Conservation (phyloP, 1,284 basidiomycete genomes). For the Cryptococcus sp. region DNA sequence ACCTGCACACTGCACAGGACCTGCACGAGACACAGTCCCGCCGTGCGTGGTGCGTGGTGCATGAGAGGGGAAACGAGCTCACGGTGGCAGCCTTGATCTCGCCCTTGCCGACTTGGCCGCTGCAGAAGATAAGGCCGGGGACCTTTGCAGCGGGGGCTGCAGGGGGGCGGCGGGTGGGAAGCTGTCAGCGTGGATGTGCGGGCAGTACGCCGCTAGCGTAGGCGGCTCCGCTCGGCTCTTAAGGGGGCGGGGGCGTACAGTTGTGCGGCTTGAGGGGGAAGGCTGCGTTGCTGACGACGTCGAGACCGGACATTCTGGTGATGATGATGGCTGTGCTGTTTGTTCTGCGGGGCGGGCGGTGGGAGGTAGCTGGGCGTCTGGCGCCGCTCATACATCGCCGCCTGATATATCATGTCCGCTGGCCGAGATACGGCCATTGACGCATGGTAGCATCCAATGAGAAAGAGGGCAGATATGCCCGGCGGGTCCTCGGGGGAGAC, state of each 20-base stretch:
- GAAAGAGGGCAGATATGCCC: too few species aligned
- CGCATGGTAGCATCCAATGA: too few species aligned
- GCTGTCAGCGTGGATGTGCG: too few species aligned
- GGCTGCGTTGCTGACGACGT: slow-evolving; percentile 19
- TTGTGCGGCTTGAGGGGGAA: slow-evolving; percentile 27
- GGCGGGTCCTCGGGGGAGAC: too few species aligned
- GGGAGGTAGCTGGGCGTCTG: too few species aligned
- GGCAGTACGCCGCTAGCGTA: too few species aligned
- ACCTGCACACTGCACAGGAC: too few species aligned
- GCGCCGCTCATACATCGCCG: too few species aligned
- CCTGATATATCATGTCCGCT: neutral
- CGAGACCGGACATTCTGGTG: slow-evolving; percentile 7
- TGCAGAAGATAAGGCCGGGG: slow-evolving; percentile 13
- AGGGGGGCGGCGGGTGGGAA: neutral
- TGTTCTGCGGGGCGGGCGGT: too few species aligned
- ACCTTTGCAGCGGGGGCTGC: slow-evolving; percentile 10
- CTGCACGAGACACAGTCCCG: too few species aligned
- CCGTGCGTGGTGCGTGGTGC: neutral
- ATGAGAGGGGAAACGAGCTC: neutral
- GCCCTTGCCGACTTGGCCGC: slow-evolving; percentile 11
- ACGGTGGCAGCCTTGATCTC: slow-evolving; percentile 12
- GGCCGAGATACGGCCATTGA: neutral
- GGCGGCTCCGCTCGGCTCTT: too few species aligned
- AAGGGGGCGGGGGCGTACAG: slow-evolving; percentile 1
- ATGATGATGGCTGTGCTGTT: neutral